Base-by-base conservation (phyloP, 1,284 basidiomycete genomes). In the Moesziomyces globuligerus region DNA sequence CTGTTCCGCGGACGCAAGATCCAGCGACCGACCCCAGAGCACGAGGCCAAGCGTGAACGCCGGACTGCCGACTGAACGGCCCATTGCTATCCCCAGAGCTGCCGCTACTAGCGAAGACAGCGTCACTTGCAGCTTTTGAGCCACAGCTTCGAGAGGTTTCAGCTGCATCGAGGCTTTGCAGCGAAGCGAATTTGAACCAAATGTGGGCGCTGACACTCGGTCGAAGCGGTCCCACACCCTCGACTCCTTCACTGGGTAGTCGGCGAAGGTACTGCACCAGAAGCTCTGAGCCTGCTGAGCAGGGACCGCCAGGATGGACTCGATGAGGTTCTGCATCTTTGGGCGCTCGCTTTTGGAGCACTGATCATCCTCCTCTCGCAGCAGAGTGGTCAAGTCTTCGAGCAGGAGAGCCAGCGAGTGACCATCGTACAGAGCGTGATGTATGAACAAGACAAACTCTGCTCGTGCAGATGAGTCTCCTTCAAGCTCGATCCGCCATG, bases 361-460 rank as follows among this genome's bases (percentile, higher is more conserved):
- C 32, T 46, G 26, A 26, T 40, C 36, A 2, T n/a, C 20, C 17
- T 43, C 42, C 17, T 38, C 50, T 40, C 29, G 32, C 32, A 34
- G 17, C 6, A 23, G 4, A 8, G 2, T 45, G 4, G 37, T 25
- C 28, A 55, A 36, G 13, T 48, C 52, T 4, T 36, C 32, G 23
- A 55, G 45, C 6, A 55, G 45, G 11, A 48, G 32, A 23, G 45
- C 5, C 24, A 55, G 45, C 10, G 52, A 55, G 10, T 55, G 45
- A 4, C 45, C 52, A 13, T 55, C 52, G 45, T 55, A 55, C n/a
- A 55, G 39, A 11, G 52, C 44, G 34, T 55, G 52, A 21, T 55
- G 52, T 32, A 55, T 37, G 20, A 43, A 20, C 40, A 55, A n/a
- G 23, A 42, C 38, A 25, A 55, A 55, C 1, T 29, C n/a, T 13